A percentile compares a stretch with the other conserved stretches of the same genome.
Evolutionary conservation across 2,329 filamentous ascomycete genomes (phyloP).

Genomic region (Thielaviopsis punctulata): DNA sequence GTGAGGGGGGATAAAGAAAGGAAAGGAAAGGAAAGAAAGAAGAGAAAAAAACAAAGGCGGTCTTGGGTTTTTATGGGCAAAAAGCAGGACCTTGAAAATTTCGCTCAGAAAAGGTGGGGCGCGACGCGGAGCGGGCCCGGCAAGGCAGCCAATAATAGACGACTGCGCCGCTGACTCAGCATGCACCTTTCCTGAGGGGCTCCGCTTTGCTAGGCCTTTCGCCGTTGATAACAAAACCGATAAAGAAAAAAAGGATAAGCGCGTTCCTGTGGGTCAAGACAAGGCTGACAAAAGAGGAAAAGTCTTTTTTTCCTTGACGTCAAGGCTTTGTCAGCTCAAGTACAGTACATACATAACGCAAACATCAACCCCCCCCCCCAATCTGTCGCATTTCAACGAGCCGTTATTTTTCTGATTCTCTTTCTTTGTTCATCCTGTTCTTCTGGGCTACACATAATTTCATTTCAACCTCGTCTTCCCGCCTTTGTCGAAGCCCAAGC

Average conservation of each 20-base stretch:
- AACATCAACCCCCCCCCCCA: too few species aligned
- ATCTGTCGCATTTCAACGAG: too few species aligned
- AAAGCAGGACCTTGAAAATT: background rate
- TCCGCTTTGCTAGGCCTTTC: background rate
- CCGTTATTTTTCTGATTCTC: too few species aligned
- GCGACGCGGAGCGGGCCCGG: too few species aligned
- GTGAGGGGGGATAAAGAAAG: constrained; percentile 59
- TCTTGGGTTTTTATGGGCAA: background rate
- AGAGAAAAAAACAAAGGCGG: constrained; percentile 13
- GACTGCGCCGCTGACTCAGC: background rate
- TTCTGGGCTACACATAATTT: too few species aligned
- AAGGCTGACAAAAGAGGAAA: constrained; percentile 11
- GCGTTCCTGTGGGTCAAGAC: background rate
- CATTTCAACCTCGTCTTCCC: too few species aligned
- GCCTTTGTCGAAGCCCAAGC: too few species aligned
- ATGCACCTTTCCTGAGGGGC: too few species aligned
- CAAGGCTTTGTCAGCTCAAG: background rate
- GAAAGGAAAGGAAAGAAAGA: constrained; percentile 17
- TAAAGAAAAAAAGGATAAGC: background rate
- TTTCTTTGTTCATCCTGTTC: too few species aligned
- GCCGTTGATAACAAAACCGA: too few species aligned
- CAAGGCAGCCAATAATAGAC: background rate
- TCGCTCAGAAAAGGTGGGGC: background rate
- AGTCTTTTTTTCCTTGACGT: background rate
- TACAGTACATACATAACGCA: too few species aligned